Evolutionary conservation across 192 early-diverging fungal genomes (phyloP).

Genomic region (Umbelopsis sp.): DNA sequence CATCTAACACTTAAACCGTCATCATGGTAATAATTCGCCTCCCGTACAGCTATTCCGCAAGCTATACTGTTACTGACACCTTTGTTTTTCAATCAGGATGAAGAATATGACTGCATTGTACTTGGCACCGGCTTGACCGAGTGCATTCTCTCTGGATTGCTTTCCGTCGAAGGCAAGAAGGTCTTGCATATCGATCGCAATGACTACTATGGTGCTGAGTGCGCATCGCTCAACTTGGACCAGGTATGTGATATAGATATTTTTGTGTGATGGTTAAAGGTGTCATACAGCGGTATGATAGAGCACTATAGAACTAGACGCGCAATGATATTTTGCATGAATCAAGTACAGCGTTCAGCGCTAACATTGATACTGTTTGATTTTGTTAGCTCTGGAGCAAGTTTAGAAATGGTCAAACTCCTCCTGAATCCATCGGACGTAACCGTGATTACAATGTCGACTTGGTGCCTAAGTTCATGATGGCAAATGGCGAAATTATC

Average conservation of each 20-base stretch:
- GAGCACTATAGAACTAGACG: too few species aligned
- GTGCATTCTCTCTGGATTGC: slow-evolving; percentile 85
- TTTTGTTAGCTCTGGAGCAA: slow-evolving; percentile 65
- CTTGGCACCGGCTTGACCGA: slow-evolving; percentile 90
- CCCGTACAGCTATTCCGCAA: neutral
- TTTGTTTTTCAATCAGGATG: slow-evolving; percentile 59
- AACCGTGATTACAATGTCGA: slow-evolving; percentile 97
- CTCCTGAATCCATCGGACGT: slow-evolving; percentile 61
- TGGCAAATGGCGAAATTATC: slow-evolving; percentile 98
- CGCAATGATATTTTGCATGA: neutral
- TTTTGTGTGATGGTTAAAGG: neutral
- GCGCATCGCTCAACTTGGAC: slow-evolving; percentile 93
- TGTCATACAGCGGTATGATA: neutral
- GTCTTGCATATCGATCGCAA: slow-evolving; percentile 93
- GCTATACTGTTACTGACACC: neutral
- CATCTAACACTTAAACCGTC: neutral
- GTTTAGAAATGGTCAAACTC: slow-evolving; percentile 59
- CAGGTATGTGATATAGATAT: slow-evolving; percentile 65
- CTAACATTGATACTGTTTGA: neutral
- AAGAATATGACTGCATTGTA: slow-evolving; percentile 87
- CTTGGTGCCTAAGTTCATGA: slow-evolving; percentile 99
- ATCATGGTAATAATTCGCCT: slow-evolving; percentile 11
- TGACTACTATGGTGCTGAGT: slow-evolving; percentile 98
- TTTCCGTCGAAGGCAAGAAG: slow-evolving; percentile 90
- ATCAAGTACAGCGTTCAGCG: neutral